Evolutionary conservation across 2,329 filamentous ascomycete genomes (phyloP).

Genomic region (Colletotrichum abscissum): DNA sequence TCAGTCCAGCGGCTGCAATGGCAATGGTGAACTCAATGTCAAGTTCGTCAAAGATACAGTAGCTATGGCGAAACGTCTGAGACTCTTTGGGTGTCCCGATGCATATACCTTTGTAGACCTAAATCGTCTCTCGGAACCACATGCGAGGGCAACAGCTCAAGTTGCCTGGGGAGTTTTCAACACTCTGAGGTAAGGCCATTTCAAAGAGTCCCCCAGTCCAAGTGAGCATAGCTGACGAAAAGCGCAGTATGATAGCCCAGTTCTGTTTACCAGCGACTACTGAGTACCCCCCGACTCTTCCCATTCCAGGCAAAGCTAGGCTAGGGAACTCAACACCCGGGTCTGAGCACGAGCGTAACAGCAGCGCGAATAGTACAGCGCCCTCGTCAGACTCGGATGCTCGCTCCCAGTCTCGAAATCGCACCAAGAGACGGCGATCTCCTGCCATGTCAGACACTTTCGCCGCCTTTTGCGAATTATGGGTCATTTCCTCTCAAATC

Average conservation of each 20-base stretch:
- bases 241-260: conserved; percentile 18
- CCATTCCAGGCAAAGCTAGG: conserved; percentile 15
- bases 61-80: conserved; percentile 27
- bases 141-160: conserved; percentile 21
- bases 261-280: conserved; percentile 30
- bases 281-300: conserved; percentile 26
- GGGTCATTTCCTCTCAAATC: conserved; percentile 48
- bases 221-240: not conserved
- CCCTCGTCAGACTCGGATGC: not conserved
- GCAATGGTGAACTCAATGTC: conserved; percentile 28
- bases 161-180: conserved; percentile 49
- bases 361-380: not conserved
- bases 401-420: not conserved
- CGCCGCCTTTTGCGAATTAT: conserved; percentile 48
- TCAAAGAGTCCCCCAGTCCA: not conserved
- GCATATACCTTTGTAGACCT: conserved; percentile 14
- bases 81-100: conserved; percentile 29
- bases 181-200: conserved; percentile 48
- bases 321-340: not conserved
- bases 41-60: conserved; percentile 26
- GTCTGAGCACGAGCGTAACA: not conserved
- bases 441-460: conserved; percentile 42
- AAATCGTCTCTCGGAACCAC: not conserved
- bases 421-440: conserved; percentile 2
- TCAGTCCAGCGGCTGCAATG: conserved; percentile 29